phyloP scores from a whole-genome alignment of 1,284 basidiomycete genomes.

The Puccinia horiana region DNA sequence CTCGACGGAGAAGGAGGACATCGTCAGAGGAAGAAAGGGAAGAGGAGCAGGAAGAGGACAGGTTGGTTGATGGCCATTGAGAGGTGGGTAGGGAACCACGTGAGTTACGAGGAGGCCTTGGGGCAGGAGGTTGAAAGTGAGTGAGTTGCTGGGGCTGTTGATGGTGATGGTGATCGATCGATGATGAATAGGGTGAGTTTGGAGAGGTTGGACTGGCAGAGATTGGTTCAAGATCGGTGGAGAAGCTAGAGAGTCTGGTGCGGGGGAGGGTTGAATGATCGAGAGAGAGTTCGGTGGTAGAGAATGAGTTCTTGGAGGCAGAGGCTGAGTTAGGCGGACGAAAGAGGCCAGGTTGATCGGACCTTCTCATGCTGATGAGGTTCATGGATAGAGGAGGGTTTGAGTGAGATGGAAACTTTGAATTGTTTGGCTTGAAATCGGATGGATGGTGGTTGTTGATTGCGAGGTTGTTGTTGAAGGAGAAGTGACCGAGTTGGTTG shows the following conservation, averaged over 20 bases:
- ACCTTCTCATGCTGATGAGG: not conserved
- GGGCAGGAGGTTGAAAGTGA: conserved; percentile 51
- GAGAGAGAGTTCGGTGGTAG: conserved; percentile 16
- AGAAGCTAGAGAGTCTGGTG: conserved; percentile 41
- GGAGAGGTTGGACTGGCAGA: conserved; percentile 49
- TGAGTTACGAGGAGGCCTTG: conserved; percentile 51
- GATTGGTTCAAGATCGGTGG: conserved; percentile 48
- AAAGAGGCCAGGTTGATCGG: not conserved
- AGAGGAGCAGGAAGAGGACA: conserved; percentile 51
- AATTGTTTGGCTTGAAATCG: conserved; percentile 1
- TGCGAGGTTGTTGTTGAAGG: not conserved
- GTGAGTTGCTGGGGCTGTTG: conserved; percentile 8
- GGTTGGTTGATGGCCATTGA: conserved; percentile 50
- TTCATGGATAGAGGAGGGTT: conserved; percentile 15
- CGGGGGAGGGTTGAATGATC: conserved; percentile 29
- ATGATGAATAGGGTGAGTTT: conserved; percentile 18
- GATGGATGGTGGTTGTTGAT: not conserved
- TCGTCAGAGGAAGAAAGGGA: conserved; percentile 51
- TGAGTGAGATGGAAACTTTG: conserved; percentile 6
- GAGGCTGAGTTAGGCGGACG: conserved; percentile 12
- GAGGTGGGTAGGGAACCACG: conserved; percentile 50
- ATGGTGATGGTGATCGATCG: not conserved
- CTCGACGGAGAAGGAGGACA: conserved; percentile 49
- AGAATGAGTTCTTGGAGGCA: conserved; percentile 39
- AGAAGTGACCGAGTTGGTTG: conserved; percentile 33